These are phyloP conservation scores for Malassezia nana DNA, from an alignment of 1,284 basidiomycete genomes.

Conservation along the genomic window DNA sequence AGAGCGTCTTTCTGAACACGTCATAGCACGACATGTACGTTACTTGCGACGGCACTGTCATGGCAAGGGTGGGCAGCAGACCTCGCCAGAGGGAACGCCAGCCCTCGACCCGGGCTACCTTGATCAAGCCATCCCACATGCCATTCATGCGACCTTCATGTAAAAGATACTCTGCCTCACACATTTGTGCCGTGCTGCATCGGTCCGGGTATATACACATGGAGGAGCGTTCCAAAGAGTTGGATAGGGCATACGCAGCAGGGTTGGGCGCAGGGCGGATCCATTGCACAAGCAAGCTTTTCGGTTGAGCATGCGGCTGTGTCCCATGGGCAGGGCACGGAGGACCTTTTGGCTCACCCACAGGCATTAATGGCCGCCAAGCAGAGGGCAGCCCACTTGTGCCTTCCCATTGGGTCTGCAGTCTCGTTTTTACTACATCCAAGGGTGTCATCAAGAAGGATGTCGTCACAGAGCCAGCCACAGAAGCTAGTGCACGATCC, in stretches of 20 bases:
- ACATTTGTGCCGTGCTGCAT: conserved; percentile 10
- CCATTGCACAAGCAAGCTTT: background rate
- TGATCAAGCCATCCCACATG: conserved; percentile 40
- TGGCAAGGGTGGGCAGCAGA: conserved; percentile 50
- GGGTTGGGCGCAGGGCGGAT: background rate
- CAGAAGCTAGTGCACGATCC: conserved; percentile 65
- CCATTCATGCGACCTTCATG: conserved; percentile 32
- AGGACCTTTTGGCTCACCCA: background rate
- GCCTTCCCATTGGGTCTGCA: conserved; percentile 60
- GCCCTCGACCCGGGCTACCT: conserved; percentile 37
- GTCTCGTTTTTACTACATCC: conserved; percentile 83
- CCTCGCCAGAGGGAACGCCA: conserved; percentile 44
- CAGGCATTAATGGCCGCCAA: too few species aligned
- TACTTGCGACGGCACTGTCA: conserved; percentile 84
- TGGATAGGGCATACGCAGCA: background rate
- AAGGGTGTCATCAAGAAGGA: conserved; percentile 87
- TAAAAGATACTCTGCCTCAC: conserved; percentile 22
- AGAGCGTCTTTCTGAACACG: conserved; percentile 57
- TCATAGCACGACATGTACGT: conserved; percentile 96
- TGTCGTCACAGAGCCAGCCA: conserved; percentile 68
- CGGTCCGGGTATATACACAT: conserved; percentile 11
- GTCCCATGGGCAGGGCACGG: conserved; percentile 8
- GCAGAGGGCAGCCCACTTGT: background rate
- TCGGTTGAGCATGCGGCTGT: background rate
- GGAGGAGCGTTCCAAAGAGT: background rate